Percentiles rank a stretch among this genome's conserved stretches.
Conservation (phyloP, 257 asterid species). For the Dorcoceras hygrometricum region DNA sequence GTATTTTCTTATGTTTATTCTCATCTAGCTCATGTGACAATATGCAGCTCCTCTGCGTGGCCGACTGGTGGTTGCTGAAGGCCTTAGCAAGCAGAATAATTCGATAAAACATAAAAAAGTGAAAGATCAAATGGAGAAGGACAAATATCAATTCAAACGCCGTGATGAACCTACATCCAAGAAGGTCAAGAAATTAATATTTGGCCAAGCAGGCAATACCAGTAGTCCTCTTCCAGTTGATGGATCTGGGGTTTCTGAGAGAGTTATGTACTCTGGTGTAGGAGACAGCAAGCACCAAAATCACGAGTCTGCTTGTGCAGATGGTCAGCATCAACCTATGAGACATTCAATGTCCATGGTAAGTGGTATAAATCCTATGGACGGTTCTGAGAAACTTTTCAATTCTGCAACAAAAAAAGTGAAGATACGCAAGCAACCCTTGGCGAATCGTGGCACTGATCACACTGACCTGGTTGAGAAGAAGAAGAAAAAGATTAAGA, state of each 20-base stretch:
- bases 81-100: constrained; percentile 40
- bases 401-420: constrained; percentile 47
- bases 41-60: constrained; percentile 49
- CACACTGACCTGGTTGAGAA: constrained; percentile 36
- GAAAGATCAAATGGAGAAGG: constrained; percentile 36
- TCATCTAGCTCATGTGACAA: not conserved
- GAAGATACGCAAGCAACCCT: constrained; percentile 49
- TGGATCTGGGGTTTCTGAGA: constrained; percentile 34
- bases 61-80: constrained; percentile 40
- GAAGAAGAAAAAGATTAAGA: constrained; percentile 63
- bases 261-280: constrained; percentile 21
- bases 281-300: constrained; percentile 27
- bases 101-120: constrained; percentile 29
- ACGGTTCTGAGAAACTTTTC: constrained; percentile 32
- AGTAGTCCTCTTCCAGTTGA: constrained; percentile 35
- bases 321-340: constrained; percentile 35
- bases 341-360: constrained; percentile 28
- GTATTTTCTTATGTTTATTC: not conserved
- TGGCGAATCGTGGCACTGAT: constrained; percentile 44
- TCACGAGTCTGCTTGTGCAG: constrained; percentile 37
- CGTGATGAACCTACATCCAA: constrained; percentile 61
- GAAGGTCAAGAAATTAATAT: constrained; percentile 42
- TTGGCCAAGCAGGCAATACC: constrained; percentile 34
- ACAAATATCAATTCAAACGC: constrained; percentile 38
- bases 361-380: constrained; percentile 32